Evolutionary conservation across 352 stramenopile genomes (phyloP), one percentile per base, ranked within the genome.

Genomic region (Phytophthora idaei): DNA sequence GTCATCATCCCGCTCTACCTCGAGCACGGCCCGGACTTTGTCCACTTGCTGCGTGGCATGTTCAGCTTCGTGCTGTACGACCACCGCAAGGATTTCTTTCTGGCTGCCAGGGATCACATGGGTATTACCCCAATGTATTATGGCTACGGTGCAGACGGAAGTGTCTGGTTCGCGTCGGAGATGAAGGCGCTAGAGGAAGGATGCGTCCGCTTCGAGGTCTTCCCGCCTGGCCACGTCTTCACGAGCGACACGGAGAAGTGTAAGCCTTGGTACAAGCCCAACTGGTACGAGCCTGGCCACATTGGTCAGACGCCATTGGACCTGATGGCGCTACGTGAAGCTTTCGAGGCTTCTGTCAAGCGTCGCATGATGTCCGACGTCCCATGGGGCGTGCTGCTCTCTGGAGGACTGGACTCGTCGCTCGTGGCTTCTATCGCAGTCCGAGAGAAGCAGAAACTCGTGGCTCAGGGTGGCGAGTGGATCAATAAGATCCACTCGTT

Each of bases 61-160:
- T 99, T 99, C 74, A 97, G 92, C 61, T 99, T 99, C 61, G 97
- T 99, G 55, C 79, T 99, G 29, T 99, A 99, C 78, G 98, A 99
- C 74, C 76, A 87, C 32, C 76, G 80, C 36, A 96, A 93, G 46
- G 93, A 99, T 74, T 90, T 95, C 31, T 98, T 98, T 73, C 89
- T 99, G 62, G 93, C 97, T 6, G 92, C 84, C 39, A 85, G 98
- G 49, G 97, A 99, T 80, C 97, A 99, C 79, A 98, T 99, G 73
- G 98, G 98, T 55, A 99, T 99, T 73, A 98, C 95, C 11, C 97
- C 98, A 12, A 75, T 99, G 17, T 99, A 99, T 82, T 99, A 99
- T 64, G 98, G 98, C 60, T 99, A 97, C 78, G 94, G 92, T 25
- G 96, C 97, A 12, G 97, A 99, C 78, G 98, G 97, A 41, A 97